Percentiles rank a stretch among this genome's conserved stretches.
Conservation (phyloP, 345 rosid genomes). For the Pugionium dolabratum region DNA sequence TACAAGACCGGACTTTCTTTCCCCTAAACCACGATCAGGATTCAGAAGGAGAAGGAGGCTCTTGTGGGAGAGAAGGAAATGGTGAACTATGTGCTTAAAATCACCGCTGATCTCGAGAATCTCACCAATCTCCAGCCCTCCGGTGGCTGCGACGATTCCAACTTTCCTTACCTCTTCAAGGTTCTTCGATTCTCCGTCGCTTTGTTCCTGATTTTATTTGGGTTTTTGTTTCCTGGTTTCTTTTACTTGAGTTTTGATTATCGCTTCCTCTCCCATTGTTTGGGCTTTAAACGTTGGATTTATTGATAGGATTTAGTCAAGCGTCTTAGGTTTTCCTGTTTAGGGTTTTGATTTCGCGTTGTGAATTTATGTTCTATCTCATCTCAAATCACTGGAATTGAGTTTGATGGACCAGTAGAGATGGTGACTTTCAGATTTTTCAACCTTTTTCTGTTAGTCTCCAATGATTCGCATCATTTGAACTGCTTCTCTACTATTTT, state of each 20-base stretch:
- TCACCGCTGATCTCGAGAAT: slow-evolving; percentile 77
- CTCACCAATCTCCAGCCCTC: slow-evolving; percentile 76
- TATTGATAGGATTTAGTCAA: not conserved
- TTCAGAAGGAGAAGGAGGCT: not conserved
- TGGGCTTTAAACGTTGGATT: not conserved
- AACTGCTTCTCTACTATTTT: not conserved
- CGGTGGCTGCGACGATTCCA: slow-evolving; percentile 77
- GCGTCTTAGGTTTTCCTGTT: slow-evolving; percentile 1
- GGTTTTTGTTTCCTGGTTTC: not conserved
- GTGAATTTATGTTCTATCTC: not conserved
- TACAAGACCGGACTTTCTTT: not conserved
- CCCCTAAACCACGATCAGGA: not conserved
- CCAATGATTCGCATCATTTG: not conserved
- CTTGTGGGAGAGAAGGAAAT: slow-evolving; percentile 35
- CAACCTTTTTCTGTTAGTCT: too few relatives aligned
- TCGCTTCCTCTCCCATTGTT: not conserved
- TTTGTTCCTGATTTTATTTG: not conserved
- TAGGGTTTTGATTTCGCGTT: slow-evolving; percentile 10
- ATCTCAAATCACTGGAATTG: not conserved
- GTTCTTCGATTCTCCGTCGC: slow-evolving; percentile 41
- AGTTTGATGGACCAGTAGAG: not conserved
- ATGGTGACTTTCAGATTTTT: not conserved
- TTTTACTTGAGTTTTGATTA: not conserved
- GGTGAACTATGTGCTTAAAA: slow-evolving; percentile 83
- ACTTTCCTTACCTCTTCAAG: slow-evolving; percentile 83